Evolutionary conservation across 331 rosid species (phyloP).

Genomic region (Quercus lobata): DNA sequence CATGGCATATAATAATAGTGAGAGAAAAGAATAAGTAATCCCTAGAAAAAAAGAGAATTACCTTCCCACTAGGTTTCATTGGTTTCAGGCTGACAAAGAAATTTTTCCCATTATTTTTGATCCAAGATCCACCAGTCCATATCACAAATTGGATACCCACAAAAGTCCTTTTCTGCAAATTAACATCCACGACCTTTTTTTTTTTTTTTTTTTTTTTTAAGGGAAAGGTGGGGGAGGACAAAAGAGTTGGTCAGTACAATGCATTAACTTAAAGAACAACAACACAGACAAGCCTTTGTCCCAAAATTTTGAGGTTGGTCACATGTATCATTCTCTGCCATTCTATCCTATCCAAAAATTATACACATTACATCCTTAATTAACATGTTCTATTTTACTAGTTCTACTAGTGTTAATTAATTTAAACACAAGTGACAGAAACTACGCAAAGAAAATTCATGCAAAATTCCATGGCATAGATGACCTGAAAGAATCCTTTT

Average conservation of each 20-base stretch:
- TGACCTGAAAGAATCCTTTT: constrained; percentile 33
- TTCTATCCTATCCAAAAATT: too few relatives aligned
- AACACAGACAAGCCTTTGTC: too few relatives aligned
- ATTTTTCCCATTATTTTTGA: constrained; percentile 30
- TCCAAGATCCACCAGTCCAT: constrained; percentile 37
- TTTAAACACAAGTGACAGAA: neutral
- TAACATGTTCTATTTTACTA: too few relatives aligned
- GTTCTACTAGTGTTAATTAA: too few relatives aligned
- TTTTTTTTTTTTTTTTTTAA: neutral
- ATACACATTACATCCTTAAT: too few relatives aligned
- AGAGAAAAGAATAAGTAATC: neutral
- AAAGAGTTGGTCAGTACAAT: neutral
- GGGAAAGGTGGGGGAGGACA: neutral
- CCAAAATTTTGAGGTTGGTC: too few relatives aligned
- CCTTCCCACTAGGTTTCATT: constrained; percentile 21
- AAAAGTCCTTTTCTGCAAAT: constrained; percentile 25
- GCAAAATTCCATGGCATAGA: neutral
- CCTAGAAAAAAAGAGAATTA: neutral
- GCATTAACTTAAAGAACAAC: neutral
- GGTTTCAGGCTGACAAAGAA: constrained; percentile 21
- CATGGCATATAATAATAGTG: neutral
- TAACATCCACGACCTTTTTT: constrained; percentile 22
- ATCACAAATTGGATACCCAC: constrained; percentile 34
- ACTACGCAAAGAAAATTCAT: neutral
- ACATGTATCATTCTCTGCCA: too few relatives aligned